A percentile compares a stretch with the other conserved stretches of the same genome.
These are phyloP conservation scores for Monilinia vaccinii-corymbosi DNA, from an alignment of 2,329 filamentous ascomycete genomes.

Conservation along the genomic window DNA sequence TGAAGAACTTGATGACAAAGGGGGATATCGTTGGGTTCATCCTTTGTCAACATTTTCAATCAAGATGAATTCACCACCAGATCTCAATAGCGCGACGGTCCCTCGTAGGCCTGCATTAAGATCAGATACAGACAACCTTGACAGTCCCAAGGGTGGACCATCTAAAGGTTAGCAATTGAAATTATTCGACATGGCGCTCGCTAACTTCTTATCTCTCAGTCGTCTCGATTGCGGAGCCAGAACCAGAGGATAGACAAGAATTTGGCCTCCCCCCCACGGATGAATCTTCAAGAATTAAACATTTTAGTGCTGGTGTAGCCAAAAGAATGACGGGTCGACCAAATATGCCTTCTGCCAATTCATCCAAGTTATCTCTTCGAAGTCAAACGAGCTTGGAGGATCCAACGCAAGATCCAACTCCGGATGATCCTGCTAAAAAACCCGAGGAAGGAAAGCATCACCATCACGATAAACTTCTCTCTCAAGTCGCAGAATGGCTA, in stretches of 20 bases:
- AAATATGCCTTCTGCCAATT: conserved; percentile 15
- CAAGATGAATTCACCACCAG: conserved; percentile 2
- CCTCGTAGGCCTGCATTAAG: conserved; percentile 9
- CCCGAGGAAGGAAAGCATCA: conserved; percentile 20
- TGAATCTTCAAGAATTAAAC: conserved; percentile 20
- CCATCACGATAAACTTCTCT: conserved; percentile 46
- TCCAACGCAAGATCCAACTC: not conserved
- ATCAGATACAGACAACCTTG: conserved; percentile 8
- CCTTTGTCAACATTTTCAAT: not conserved
- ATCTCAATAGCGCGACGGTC: not conserved
- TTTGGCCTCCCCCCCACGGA: conserved; percentile 13
- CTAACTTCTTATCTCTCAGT: conserved; percentile 15
- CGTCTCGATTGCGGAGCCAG: conserved; percentile 25
- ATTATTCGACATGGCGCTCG: not conserved
- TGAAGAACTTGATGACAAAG: not conserved
- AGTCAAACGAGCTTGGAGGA: conserved; percentile 25
- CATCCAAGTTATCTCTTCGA: conserved; percentile 19
- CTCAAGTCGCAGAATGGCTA: conserved; percentile 76
- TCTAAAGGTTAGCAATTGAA: conserved; percentile 22
- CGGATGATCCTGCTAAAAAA: conserved; percentile 10
- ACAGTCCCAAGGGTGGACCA: conserved; percentile 22
- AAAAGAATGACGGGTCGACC: conserved; percentile 24
- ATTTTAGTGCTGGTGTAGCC: conserved; percentile 20
- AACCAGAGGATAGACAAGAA: conserved; percentile 20
- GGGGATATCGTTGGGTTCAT: not conserved